phyloP scores from a whole-genome alignment of 2,329 filamentous ascomycete species.

The Phaeosphaeriaceae sp. region DNA sequence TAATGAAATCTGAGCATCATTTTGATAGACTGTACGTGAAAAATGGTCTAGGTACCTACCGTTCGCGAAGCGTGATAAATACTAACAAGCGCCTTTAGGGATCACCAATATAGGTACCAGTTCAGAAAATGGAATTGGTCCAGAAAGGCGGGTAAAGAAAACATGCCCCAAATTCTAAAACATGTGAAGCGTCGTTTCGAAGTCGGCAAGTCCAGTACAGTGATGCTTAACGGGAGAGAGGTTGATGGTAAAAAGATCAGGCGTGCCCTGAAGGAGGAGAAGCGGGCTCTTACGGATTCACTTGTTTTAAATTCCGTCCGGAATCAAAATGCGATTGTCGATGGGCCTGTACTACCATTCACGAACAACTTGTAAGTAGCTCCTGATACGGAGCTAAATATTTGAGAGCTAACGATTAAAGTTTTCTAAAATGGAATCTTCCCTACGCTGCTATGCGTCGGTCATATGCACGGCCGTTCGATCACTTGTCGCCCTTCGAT shows the following conservation, averaged over 20 bases:
- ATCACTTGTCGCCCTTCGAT: conserved; percentile 16
- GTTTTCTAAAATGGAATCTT: conserved; percentile 38
- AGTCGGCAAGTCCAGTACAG: conserved; percentile 14
- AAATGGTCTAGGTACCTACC: not conserved
- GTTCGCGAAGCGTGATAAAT: not conserved
- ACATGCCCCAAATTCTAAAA: not conserved
- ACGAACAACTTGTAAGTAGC: conserved; percentile 21
- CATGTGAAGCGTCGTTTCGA: conserved; percentile 19
- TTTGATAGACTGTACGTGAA: not conserved
- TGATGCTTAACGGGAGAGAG: conserved; percentile 30
- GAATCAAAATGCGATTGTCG: not conserved
- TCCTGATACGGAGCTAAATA: not conserved
- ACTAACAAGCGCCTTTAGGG: conserved; percentile 17
- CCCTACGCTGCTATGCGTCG: conserved; percentile 23
- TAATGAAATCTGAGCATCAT: not conserved
- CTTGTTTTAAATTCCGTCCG: not conserved
- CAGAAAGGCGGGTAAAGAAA: conserved; percentile 28
- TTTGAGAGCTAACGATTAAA: conserved; percentile 3
- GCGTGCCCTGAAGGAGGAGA: conserved; percentile 26
- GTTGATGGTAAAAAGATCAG: conserved; percentile 35
- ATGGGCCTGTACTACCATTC: conserved; percentile 13
- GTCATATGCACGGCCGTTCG: conserved; percentile 2
- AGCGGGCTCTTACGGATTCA: conserved; percentile 9
- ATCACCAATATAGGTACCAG: conserved; percentile 42
- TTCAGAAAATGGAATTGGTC: conserved; percentile 42